Evolutionary conservation across 2,329 filamentous ascomycete genomes (phyloP).

Genomic region (Pezicula rhizophila): DNA sequence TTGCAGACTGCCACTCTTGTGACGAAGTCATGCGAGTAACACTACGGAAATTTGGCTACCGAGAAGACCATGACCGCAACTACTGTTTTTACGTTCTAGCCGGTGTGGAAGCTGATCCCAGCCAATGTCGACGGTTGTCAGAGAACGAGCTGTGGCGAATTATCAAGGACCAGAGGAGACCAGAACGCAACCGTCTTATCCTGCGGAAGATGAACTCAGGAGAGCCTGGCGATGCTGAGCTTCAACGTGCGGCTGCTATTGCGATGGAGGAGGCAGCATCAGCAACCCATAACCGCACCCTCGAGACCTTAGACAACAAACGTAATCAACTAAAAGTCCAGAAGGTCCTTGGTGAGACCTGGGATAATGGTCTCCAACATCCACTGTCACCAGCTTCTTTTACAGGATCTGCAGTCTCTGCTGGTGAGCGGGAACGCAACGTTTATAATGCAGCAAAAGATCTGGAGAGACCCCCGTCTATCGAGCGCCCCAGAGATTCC

Average conservation of each 20-base stretch:
- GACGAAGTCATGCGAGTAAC: conserved; percentile 92
- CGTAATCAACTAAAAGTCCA: conserved; percentile 83
- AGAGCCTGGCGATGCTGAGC: conserved; percentile 79
- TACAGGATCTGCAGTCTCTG: conserved; percentile 26
- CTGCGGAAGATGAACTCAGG: conserved; percentile 87
- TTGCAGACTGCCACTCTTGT: conserved; percentile 82
- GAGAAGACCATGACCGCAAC: conserved; percentile 86
- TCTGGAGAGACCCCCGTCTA: conserved; percentile 48
- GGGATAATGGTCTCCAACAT: conserved; percentile 73
- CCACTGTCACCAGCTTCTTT: conserved; percentile 78
- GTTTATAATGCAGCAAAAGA: conserved; percentile 53
- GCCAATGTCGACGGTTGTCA: conserved; percentile 72
- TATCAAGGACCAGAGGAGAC: conserved; percentile 77
- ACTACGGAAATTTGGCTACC: conserved; percentile 77
- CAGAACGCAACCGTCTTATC: conserved; percentile 86
- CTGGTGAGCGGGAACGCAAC: conserved; percentile 60
- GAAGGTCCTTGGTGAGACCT: conserved; percentile 81
- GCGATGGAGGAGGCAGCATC: conserved; percentile 82
- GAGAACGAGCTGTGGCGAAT: conserved; percentile 88
- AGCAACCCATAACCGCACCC: conserved; percentile 59
- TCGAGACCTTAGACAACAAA: conserved; percentile 59
- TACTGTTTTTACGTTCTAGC: conserved; percentile 96
- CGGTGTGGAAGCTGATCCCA: conserved; percentile 76
- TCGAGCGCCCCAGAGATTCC: conserved; percentile 25
- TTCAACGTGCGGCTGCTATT: conserved; percentile 82